These are phyloP conservation scores for Aristolochia contorta DNA, from an alignment of 164 flowering plant species.

Conservation along the genomic window DNA sequence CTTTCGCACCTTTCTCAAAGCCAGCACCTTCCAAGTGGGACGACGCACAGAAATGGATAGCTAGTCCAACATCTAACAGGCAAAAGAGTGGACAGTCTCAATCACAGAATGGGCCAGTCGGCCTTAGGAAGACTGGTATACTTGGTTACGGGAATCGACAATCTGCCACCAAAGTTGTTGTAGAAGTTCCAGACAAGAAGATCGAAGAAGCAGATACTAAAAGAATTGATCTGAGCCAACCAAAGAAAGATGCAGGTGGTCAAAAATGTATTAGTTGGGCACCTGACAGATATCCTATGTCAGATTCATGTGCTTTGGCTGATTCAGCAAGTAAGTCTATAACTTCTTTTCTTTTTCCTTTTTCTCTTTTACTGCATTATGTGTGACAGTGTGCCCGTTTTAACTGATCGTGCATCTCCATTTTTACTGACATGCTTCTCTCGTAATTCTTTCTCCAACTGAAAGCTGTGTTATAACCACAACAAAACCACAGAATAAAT, in stretches of 20 bases:
- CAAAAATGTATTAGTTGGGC: constrained; percentile 48
- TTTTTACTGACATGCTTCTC: not conserved
- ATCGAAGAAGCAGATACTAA: constrained; percentile 69
- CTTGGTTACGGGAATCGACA: constrained; percentile 43
- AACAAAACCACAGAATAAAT: too few relatives aligned
- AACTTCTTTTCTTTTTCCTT: too few relatives aligned
- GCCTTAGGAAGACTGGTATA: constrained; percentile 26
- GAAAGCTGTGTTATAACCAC: not conserved
- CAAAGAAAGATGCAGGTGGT: constrained; percentile 29
- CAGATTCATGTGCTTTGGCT: constrained; percentile 38
- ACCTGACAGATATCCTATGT: constrained; percentile 25
- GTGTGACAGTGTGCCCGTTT: too few relatives aligned
- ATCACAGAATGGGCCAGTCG: constrained; percentile 25
- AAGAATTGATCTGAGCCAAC: constrained; percentile 44
- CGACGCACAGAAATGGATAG: constrained; percentile 93
- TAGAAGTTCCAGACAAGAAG: constrained; percentile 57
- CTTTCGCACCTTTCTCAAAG: constrained; percentile 53
- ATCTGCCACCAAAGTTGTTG: constrained; percentile 40
- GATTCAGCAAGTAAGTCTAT: constrained; percentile 50
- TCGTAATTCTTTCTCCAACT: not conserved
- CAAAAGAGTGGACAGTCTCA: constrained; percentile 31
- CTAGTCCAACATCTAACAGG: constrained; percentile 64
- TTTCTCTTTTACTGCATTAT: too few relatives aligned
- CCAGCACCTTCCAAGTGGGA: constrained; percentile 92
- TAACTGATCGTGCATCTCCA: too few relatives aligned